Percentiles rank a stretch among this genome's conserved stretches.
Evolutionary conservation across 1,284 basidiomycete genomes (phyloP).

Genomic region (Spongispora temasekensis): DNA sequence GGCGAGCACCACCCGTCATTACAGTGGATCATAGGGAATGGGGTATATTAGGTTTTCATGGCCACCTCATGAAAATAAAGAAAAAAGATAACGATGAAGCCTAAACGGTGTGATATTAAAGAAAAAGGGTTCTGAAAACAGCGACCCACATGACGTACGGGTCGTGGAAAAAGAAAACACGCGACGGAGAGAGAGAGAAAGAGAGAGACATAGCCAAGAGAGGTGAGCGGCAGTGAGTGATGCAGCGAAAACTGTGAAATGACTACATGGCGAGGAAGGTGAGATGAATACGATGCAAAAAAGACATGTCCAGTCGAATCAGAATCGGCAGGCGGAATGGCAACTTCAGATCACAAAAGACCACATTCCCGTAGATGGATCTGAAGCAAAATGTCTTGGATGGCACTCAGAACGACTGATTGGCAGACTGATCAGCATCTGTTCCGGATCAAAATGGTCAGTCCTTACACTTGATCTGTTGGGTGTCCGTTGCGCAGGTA

Average conservation of each 20-base stretch:
- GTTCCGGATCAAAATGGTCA: not conserved
- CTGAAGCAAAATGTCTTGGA: constrained; percentile 82
- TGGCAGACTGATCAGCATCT: constrained; percentile 9
- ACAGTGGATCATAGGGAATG: constrained; percentile 35
- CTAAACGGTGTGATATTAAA: constrained; percentile 4
- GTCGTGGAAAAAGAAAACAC: constrained; percentile 3
- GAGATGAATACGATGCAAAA: constrained; percentile 28
- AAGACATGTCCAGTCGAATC: constrained; percentile 7
- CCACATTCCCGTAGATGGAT: constrained; percentile 85
- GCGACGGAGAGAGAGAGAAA: not conserved
- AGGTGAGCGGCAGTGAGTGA: constrained; percentile 21
- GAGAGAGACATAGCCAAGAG: constrained; percentile 23
- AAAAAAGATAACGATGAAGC: not conserved
- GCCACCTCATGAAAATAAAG: constrained; percentile 16
- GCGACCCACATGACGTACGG: constrained; percentile 10
- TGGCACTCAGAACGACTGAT: constrained; percentile 76
- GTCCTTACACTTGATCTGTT: constrained; percentile 81
- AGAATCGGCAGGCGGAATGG: not conserved
- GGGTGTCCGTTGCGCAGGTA: constrained; percentile 88
- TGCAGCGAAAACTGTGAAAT: constrained; percentile 19
- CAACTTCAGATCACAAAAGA: constrained; percentile 55
- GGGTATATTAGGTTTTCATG: constrained; percentile 35
- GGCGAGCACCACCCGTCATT: constrained; percentile 25
- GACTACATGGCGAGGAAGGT: constrained; percentile 28
- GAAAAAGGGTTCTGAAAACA: constrained; percentile 1